Percentiles rank a stretch among this genome's conserved stretches.
Evolutionary conservation across 805 yeast species (phyloP).

Genomic region (Nakazawaea sp.): DNA sequence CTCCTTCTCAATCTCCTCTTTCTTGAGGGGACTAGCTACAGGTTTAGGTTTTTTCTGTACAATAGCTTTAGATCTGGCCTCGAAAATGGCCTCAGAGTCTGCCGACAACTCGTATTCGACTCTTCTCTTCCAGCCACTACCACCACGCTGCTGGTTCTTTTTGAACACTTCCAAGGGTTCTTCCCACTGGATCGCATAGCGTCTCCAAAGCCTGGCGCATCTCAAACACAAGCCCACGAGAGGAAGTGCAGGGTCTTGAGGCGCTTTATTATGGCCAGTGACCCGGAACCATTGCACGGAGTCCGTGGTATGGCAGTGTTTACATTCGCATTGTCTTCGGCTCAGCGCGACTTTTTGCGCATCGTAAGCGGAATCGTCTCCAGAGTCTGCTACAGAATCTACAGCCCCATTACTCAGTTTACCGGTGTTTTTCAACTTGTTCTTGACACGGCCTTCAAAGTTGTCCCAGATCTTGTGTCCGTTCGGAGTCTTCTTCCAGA

Average conservation of each 20-base stretch:
- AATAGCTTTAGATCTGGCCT: slow-evolving; percentile 29
- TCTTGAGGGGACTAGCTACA: background rate
- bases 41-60: background rate
- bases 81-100: slow-evolving; percentile 52
- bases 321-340: slow-evolving; percentile 49
- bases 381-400: slow-evolving; percentile 53
- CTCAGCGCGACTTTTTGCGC: slow-evolving; percentile 35
- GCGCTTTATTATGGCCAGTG: slow-evolving; percentile 49
- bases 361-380: slow-evolving; percentile 71
- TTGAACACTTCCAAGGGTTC: slow-evolving; percentile 61
- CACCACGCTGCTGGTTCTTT: slow-evolving; percentile 34
- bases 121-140: slow-evolving; percentile 50
- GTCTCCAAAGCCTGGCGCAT: slow-evolving; percentile 88
- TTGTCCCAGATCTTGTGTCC: slow-evolving; percentile 83
- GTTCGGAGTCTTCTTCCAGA: slow-evolving; percentile 82
- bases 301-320: slow-evolving; percentile 55
- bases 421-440: slow-evolving; percentile 36
- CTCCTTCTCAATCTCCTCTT: slow-evolving; percentile 3
- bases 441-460: slow-evolving; percentile 62
- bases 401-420: slow-evolving; percentile 16
- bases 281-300: slow-evolving; percentile 65
- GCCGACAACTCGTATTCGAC: slow-evolving; percentile 61
- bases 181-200: slow-evolving; percentile 86
- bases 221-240: slow-evolving; percentile 69
- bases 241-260: slow-evolving; percentile 23